phyloP scores from a whole-genome alignment of 1,139 yeast species.

The Geotrichum candidum region DNA sequence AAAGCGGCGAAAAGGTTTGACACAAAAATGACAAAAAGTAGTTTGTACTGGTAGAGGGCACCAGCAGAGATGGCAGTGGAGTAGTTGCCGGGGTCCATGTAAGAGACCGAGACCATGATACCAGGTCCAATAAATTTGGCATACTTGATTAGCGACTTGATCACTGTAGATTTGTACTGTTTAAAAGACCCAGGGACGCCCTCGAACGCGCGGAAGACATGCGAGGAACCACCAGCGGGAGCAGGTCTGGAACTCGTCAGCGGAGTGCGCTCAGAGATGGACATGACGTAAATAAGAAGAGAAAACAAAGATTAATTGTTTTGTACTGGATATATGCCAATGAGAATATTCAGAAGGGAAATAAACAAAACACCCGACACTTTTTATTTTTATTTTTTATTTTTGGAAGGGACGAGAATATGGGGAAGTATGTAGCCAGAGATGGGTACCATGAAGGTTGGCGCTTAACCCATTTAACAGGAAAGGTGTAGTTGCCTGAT shows the following conservation, averaged over 20 bases:
- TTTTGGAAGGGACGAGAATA: not conserved
- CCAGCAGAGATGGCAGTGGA: conserved; percentile 78
- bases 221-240: not conserved
- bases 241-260: not conserved
- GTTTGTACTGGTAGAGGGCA: conserved; percentile 55
- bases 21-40: conserved; percentile 58
- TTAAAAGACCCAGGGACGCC: not conserved
- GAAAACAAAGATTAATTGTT: not conserved
- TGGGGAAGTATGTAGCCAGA: not conserved
- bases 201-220: not conserved
- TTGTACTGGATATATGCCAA: not conserved
- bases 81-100: conserved; percentile 83
- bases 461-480: not conserved
- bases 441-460: not conserved
- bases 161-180: not conserved
- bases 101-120: conserved; percentile 68
- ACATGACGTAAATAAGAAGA: not conserved
- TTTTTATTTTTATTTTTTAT: not conserved
- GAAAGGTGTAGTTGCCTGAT: not conserved
- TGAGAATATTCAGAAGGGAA: not conserved
- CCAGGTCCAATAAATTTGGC: conserved; percentile 68
- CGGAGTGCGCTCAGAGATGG: conserved; percentile 4
- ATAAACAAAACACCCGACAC: not conserved
- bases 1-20: conserved; percentile 71
- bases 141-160: conserved; percentile 41